A percentile compares a stretch with the other conserved stretches of the same genome.
phyloP scores from a whole-genome alignment of 2,329 filamentous ascomycete species.

The Ascochyta rabiei region DNA sequence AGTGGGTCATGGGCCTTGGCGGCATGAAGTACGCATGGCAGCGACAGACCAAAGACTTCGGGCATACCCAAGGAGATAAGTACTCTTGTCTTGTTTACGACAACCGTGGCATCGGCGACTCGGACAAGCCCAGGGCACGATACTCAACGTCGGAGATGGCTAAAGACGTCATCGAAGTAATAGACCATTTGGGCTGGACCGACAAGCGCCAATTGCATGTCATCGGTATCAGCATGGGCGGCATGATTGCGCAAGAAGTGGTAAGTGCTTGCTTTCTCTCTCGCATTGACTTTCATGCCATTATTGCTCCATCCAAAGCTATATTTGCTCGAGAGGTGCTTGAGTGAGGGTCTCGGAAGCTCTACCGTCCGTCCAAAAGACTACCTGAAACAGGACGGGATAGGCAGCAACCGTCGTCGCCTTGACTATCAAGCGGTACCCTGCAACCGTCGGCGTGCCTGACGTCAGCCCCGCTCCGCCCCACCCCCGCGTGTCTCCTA shows the following conservation, averaged over 20 bases:
- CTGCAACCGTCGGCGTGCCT: conserved; percentile 28
- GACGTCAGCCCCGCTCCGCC: conserved; percentile 29
- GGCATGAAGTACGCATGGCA: conserved; percentile 75
- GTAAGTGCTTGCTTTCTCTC: conserved; percentile 44
- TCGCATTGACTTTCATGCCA: conserved; percentile 13
- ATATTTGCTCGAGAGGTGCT: not conserved
- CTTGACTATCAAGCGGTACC: conserved; percentile 26
- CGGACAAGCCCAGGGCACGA: conserved; percentile 75
- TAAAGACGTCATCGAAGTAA: conserved; percentile 72
- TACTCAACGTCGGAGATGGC: conserved; percentile 90
- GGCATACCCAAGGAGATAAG: conserved; percentile 68
- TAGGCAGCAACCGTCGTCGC: conserved; percentile 25
- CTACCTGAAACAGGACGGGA: conserved; percentile 14
- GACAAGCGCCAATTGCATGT: conserved; percentile 66
- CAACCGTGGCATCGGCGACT: conserved; percentile 83
- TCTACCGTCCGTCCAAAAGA: conserved; percentile 30
- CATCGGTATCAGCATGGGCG: conserved; percentile 81
- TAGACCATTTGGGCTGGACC: conserved; percentile 73
- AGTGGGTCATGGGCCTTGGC: conserved; percentile 84
- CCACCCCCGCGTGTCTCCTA: conserved; percentile 19
- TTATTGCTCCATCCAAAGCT: not conserved
- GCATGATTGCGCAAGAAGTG: conserved; percentile 91
- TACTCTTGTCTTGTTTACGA: conserved; percentile 81
- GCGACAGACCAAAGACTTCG: conserved; percentile 81
- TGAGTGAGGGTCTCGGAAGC: conserved; percentile 27